These are phyloP conservation scores for Apostasia ramifera DNA, from an alignment of 106 monocot species.

Conservation along the genomic window DNA sequence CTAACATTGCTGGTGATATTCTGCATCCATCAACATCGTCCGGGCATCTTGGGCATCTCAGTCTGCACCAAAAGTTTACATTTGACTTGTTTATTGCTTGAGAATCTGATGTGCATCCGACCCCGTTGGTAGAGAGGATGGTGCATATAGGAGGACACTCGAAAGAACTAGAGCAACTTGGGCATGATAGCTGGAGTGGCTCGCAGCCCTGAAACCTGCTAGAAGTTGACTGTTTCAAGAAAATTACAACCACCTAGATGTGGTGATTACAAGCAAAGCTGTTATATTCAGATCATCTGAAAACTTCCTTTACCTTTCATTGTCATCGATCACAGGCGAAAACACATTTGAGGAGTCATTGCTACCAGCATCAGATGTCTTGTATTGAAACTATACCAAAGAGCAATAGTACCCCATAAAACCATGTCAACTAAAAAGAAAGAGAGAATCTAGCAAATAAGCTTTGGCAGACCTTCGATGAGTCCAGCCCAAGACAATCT, in stretches of 20 bases:
- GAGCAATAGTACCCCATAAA: not conserved
- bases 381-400: constrained; percentile 50
- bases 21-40: constrained; percentile 42
- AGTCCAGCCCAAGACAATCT: constrained; percentile 96
- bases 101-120: constrained; percentile 12
- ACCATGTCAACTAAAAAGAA: not conserved
- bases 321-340: constrained; percentile 52
- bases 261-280: not conserved
- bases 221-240: not conserved
- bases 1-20: constrained; percentile 69
- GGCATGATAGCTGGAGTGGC: constrained; percentile 68
- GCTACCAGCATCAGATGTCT: constrained; percentile 33
- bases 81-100: constrained; percentile 23
- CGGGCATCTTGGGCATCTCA: constrained; percentile 77
- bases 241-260: not conserved
- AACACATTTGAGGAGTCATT: constrained; percentile 49
- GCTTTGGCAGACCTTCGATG: constrained; percentile 51
- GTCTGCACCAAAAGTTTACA: constrained; percentile 60
- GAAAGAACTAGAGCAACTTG: constrained; percentile 81
- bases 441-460: not conserved
- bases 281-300: not conserved
- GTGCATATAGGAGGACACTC: constrained; percentile 77
- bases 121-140: constrained; percentile 31
- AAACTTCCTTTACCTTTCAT: constrained; percentile 58
- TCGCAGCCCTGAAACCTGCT: constrained; percentile 74